Percentiles rank a stretch among this genome's conserved stretches.
phyloP scores from a whole-genome alignment of 2,329 filamentous ascomycete species.

The Pyrenochaeta sp. region DNA sequence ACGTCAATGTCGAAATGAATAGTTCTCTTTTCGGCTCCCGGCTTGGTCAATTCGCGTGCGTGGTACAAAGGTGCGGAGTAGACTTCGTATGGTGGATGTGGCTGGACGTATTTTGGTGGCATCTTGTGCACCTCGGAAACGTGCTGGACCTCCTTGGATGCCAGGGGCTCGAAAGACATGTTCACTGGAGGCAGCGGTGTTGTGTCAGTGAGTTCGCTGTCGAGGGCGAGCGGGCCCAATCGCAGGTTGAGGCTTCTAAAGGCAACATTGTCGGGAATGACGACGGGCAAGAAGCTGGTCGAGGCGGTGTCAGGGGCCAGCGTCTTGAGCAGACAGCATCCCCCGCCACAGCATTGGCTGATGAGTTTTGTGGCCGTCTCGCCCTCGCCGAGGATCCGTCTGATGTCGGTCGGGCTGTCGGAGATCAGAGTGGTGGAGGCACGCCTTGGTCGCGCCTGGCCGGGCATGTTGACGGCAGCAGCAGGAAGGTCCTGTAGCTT shows the following conservation, averaged over 20 bases:
- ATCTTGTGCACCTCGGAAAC: slow-evolving; percentile 62
- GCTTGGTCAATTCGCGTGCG: slow-evolving; percentile 84
- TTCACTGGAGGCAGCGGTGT: slow-evolving; percentile 78
- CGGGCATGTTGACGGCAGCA: slow-evolving; percentile 45
- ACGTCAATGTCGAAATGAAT: slow-evolving; percentile 98
- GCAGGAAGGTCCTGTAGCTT: slow-evolving; percentile 50
- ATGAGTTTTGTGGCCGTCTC: slow-evolving; percentile 66
- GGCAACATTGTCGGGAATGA: slow-evolving; percentile 80
- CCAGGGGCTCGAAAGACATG: slow-evolving; percentile 71
- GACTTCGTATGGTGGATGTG: slow-evolving; percentile 91
- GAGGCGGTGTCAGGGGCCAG: slow-evolving; percentile 58
- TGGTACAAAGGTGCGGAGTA: slow-evolving; percentile 88
- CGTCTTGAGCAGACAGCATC: slow-evolving; percentile 68
- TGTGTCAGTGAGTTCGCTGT: slow-evolving; percentile 75
- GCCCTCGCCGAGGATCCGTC: slow-evolving; percentile 64
- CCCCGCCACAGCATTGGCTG: slow-evolving; percentile 70
- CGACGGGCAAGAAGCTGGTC: slow-evolving; percentile 57
- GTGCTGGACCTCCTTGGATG: slow-evolving; percentile 52
- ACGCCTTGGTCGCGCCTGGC: slow-evolving; percentile 59
- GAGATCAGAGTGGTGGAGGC: slow-evolving; percentile 74
- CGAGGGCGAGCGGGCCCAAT: slow-evolving; percentile 75
- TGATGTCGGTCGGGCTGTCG: slow-evolving; percentile 66
- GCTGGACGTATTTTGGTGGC: slow-evolving; percentile 89
- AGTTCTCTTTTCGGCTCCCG: slow-evolving; percentile 93
- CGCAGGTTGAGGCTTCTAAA: slow-evolving; percentile 81